Conservation (phyloP, 2,329 filamentous ascomycete species). For the Neocatenulostroma microsporum region DNA sequence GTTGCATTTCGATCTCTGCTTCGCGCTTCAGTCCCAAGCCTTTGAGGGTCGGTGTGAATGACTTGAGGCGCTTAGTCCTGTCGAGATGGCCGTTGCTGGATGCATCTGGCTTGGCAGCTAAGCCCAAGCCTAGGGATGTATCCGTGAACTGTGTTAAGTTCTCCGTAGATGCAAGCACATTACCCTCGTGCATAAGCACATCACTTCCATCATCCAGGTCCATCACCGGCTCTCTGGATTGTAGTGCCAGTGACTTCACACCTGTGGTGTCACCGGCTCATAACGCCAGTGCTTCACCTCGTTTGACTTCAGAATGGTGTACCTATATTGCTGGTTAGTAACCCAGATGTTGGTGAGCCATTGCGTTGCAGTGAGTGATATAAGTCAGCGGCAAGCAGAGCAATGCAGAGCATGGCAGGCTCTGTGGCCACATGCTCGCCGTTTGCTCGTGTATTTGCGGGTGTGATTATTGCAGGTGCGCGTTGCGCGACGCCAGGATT, state of each 20-base stretch:
- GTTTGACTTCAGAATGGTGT: no score
- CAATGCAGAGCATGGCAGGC: no score
- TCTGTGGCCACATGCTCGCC: no score
- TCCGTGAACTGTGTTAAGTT: conserved; percentile 8
- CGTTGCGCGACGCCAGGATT: no score
- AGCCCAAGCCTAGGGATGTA: conserved; percentile 9
- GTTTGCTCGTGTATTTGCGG: no score
- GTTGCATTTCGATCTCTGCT: conserved; percentile 5
- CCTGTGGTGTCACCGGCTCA: not conserved
- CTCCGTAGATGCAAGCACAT: conserved; percentile 17
- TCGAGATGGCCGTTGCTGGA: conserved; percentile 9
- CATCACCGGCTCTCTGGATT: conserved; percentile 5
- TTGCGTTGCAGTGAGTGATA: no score
- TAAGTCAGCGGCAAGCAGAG: no score
- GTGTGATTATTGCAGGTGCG: no score
- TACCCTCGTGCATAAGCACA: conserved; percentile 22
- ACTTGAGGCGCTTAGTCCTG: no score
- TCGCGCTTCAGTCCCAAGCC: conserved; percentile 17
- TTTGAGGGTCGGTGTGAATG: conserved; percentile 13
- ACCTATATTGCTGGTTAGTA: no score
- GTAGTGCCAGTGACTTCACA: not conserved
- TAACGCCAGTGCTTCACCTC: no score
- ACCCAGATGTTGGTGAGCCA: no score
- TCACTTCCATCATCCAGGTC: conserved; percentile 12
- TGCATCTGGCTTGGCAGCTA: conserved; percentile 6